phyloP scores from a whole-genome alignment of 164 flowering plant species.

The Dillenia turbinata region DNA sequence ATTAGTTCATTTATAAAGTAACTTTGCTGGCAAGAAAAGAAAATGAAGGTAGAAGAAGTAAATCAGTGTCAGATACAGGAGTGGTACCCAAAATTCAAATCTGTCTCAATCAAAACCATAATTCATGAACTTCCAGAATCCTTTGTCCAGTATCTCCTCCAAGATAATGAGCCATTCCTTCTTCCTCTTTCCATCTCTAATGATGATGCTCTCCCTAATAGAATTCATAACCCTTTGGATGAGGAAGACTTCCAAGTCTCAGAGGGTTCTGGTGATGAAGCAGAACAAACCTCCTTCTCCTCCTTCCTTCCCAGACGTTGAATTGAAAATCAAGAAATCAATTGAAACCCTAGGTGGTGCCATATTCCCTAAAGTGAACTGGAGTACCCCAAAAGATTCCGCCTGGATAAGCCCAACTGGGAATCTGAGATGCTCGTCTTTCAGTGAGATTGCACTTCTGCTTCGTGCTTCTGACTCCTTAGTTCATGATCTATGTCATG shows the following conservation, averaged over 20 bases:
- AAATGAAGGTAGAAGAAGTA: too few species aligned
- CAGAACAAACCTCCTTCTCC: conserved; percentile 44
- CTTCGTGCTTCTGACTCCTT: conserved; percentile 71
- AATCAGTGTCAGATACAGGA: conserved; percentile 80
- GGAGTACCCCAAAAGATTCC: conserved; percentile 94
- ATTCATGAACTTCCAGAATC: conserved; percentile 80
- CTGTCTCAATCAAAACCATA: conserved; percentile 59
- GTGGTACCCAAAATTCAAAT: conserved; percentile 87
- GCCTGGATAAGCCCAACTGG: conserved; percentile 86
- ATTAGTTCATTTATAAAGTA: too few species aligned
- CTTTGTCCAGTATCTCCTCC: conserved; percentile 70
- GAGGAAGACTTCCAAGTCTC: conserved; percentile 57
- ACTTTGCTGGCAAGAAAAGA: too few species aligned
- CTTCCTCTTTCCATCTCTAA: conserved; percentile 76
- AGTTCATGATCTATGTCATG: conserved; percentile 76
- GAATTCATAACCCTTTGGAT: conserved; percentile 61
- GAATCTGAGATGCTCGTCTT: conserved; percentile 58
- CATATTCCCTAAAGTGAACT: conserved; percentile 85
- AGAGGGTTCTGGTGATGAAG: conserved; percentile 69
- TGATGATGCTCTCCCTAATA: conserved; percentile 78
- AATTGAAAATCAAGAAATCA: conserved; percentile 54
- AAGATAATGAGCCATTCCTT: conserved; percentile 75
- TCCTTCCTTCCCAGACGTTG: conserved; percentile 79
- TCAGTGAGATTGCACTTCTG: conserved; percentile 78
- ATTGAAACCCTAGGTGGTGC: conserved; percentile 73